Base-by-base conservation (phyloP, 2,329 filamentous ascomycete genomes). In the Peltaster fructicola region DNA sequence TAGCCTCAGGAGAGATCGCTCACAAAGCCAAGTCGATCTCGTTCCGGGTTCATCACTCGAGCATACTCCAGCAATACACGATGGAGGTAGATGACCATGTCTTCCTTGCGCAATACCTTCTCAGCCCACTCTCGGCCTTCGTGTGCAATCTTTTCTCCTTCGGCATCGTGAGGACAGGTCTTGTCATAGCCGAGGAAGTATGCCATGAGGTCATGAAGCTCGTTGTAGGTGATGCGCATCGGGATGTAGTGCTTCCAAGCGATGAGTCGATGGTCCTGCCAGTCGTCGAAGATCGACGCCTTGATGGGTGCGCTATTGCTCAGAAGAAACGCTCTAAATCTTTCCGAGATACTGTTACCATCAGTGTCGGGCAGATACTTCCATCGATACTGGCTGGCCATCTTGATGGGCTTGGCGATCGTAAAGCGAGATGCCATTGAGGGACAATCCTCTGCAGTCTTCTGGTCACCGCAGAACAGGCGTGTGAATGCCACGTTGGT, bases 281-380 rank as follows among this genome's bases (percentile, higher is more conserved):
- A 52, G 29, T 50, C 48, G 27, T 44, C 31, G 26, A 47, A 41
- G n/a, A 51, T 34, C 2, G 48, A 49, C 20, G 45, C 44, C 30
- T 52, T 52, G 22, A 52, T 35, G 3, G 38, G 38, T n/a, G 37
- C 24, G 6, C 39, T 42, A 7, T 39, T 41, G 7, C 29, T 33
- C 1, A 32, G 24, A 3, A 44, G 25, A 20, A 44, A 42, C 0
- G 37, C 40, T 7, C 43, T 41, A 27, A 48, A 53, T 7, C 51
- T 43, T 6, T 47, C 50, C 3, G 39, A 45, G 36, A 50, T 51
- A 9, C 40, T 45, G 34, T 70, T 68, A 1, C 77, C 78, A 45
- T 85, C 78, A 26, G 84, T 62, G 43, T 85, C 78, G 0, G 73
- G 67, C 3, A 84, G 56, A 41, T 66, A 77, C 45, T 80, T 82